Percentiles rank a stretch among this genome's conserved stretches.
Evolutionary conservation across 352 stramenopile genomes (phyloP).

Genomic region (Pythium rhizo-oryzae): DNA sequence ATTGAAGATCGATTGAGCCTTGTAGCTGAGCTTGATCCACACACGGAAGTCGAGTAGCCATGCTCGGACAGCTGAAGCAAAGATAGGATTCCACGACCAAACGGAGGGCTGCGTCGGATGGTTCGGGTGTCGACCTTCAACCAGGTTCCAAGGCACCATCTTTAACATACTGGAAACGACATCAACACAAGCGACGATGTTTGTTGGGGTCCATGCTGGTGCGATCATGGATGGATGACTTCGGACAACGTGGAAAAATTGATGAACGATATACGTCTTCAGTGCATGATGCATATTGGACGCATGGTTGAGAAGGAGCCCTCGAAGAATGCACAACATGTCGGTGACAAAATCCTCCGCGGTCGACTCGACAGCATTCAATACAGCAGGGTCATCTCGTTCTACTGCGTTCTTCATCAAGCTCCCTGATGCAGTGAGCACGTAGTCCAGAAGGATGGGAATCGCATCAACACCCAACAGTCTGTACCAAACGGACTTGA

Average conservation of each 20-base stretch:
- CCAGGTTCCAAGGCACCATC: constrained; percentile 40
- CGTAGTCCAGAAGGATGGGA: constrained; percentile 62
- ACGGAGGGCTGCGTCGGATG: constrained; percentile 67
- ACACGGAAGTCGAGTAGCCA: constrained; percentile 73
- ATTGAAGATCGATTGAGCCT: constrained; percentile 82
- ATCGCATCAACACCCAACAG: constrained; percentile 58
- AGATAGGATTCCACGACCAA: constrained; percentile 76
- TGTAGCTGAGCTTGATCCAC: constrained; percentile 64
- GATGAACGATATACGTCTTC: constrained; percentile 66
- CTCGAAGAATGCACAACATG: constrained; percentile 69
- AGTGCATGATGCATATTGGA: constrained; percentile 29
- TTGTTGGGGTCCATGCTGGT: constrained; percentile 64
- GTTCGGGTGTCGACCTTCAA: constrained; percentile 29
- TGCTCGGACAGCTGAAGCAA: constrained; percentile 63
- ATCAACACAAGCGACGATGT: constrained; percentile 69
- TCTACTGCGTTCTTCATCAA: constrained; percentile 20
- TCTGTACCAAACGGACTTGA: constrained; percentile 52
- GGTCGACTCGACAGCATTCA: not conserved
- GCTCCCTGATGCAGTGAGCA: constrained; percentile 36
- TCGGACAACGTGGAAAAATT: constrained; percentile 61
- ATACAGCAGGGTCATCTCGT: not conserved
- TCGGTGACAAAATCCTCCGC: constrained; percentile 39
- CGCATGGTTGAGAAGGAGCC: constrained; percentile 49
- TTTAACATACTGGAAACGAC: constrained; percentile 56
- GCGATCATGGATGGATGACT: constrained; percentile 42